Conservation (phyloP, 2,329 filamentous ascomycete genomes). For the Reticulascus tulasneorum region DNA sequence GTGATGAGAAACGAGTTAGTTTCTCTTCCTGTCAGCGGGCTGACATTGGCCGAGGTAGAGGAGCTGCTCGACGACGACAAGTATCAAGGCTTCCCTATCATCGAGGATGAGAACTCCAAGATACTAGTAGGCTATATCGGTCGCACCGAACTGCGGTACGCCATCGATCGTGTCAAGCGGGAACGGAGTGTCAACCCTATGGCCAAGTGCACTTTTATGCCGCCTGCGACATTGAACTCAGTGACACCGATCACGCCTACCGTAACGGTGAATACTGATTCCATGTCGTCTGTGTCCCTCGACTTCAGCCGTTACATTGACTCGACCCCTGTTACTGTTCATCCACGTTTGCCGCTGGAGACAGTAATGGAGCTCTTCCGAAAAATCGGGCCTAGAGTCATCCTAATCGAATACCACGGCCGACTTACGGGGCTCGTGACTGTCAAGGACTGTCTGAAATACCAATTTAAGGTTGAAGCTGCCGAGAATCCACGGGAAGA, state of each 20-base stretch:
- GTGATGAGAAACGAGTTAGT: slow-evolving; percentile 80
- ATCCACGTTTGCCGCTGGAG: slow-evolving; percentile 86
- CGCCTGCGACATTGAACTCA: slow-evolving; percentile 26
- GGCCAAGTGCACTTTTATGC: slow-evolving; percentile 71
- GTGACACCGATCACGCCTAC: slow-evolving; percentile 37
- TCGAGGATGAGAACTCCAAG: slow-evolving; percentile 68
- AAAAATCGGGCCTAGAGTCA: slow-evolving; percentile 92
- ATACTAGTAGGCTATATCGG: slow-evolving; percentile 88
- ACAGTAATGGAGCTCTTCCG: slow-evolving; percentile 99
- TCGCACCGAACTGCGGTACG: slow-evolving; percentile 85
- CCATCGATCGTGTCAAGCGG: slow-evolving; percentile 73
- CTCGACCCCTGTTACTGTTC: slow-evolving; percentile 81
- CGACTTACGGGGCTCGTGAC: slow-evolving; percentile 82
- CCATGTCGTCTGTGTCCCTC: slow-evolving; percentile 53
- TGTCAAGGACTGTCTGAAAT: slow-evolving; percentile 94
- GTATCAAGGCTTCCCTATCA: slow-evolving; percentile 90
- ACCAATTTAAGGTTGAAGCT: slow-evolving; percentile 93
- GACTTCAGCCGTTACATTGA: slow-evolving; percentile 89
- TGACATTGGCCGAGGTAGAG: slow-evolving; percentile 75
- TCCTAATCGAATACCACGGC: slow-evolving; percentile 87
- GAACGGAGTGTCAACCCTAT: slow-evolving; percentile 63
- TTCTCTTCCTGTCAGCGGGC: slow-evolving; percentile 68
- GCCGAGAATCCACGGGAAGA: slow-evolving; percentile 69
- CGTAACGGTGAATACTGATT: slow-evolving; percentile 54
- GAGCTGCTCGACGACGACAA: slow-evolving; percentile 70